Evolutionary conservation across 306 rosid genomes (phyloP), one percentile per base, ranked within the genome.

Genomic region (Corylus americana): DNA sequence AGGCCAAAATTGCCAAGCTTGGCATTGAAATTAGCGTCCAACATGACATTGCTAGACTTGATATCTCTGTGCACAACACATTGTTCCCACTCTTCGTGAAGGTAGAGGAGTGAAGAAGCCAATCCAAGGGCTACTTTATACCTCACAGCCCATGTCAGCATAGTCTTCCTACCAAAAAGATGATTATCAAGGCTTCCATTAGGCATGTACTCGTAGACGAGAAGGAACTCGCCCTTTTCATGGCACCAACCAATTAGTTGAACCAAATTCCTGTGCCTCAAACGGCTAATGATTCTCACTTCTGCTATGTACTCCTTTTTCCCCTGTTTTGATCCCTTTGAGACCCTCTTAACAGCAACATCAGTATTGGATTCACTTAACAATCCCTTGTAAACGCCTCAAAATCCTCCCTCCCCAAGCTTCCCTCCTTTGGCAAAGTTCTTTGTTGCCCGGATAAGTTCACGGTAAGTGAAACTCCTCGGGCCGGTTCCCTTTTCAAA

Each of bases 161-260:
- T 66, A 4, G 55, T 70, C 29, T 81, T 80, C 20, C 31, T 78
- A 16, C 91, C 87, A 76, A 91, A 93, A 12, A 93, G 76, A 81
- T 93, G 91, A n/a, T 83, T 84, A 61, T 91, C 97, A 74, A 93
- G 94, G 85, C 97, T 92, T 80, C 94, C 94, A 71, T 92, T 90
- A 2, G 92, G 94, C 91, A 88, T 80, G 44, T 83, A 82, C 37
- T 92, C 95, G 39, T 93, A 91, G 17, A 89, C 91, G 12, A 91
- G 94, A 80, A 93, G 89, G 14, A 93, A 79, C 37, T 93, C 96
- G 47, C 87, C 88, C 74, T 74, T 78, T 75, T 87, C 91, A 51
- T 93, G 97, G 70, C 92, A 93, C 97, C 97, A 91, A 8, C 96
- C 97, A 70, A 89, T 62, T 62, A 93, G 94, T 82, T 93, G 91